Base-by-base conservation (phyloP, 345 rosid species). In the Combretum micranthum region DNA sequence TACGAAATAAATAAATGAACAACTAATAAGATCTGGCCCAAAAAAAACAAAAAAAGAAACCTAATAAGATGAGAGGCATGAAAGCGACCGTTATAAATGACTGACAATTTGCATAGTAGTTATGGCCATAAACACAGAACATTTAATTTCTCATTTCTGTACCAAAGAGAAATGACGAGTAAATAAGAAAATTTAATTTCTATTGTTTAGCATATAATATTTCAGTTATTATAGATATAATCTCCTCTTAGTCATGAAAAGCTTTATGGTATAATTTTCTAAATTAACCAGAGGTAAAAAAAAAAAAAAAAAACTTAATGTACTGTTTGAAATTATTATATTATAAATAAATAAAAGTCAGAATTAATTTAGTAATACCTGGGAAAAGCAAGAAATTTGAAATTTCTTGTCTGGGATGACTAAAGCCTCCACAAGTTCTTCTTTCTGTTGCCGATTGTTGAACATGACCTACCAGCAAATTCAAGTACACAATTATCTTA, bases 381-480 rank as follows among this genome's bases (percentile, higher is more conserved):
- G 75, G 0, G 61, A 52, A 39, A 20, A 22, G 0, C 13, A 7
- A 47, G 69, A 52, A 20, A 56, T 20, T 23, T 43, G 21, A 57
- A 71, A 66, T n/a, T 66, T 57, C n/a, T 74, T 18, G 20, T 66
- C 77, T 16, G 52, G 60, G 22, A 66, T 43, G 25, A 64, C 39
- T 50, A 66, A 8, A 13, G 77, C 83, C 58, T 75, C 64, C 17
- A 75, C 42, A 52, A 78, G 75, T 52, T 78, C 71, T 2, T 0
- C 19, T 70, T 44, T 72, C 75, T 78, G 75, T 52, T 62, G 47
- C 61, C 67, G 69, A 53, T 71, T 25, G 16, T 42, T 43, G 49
- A 15, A 63, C 26, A 61, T 60, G 6, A 12, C 65, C 79, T 78
- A 37, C 15, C 39, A 44, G 16, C 6, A 4, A 1, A 57, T 13